A percentile compares a stretch with the other conserved stretches of the same genome.
Evolutionary conservation across 306 rosid species (phyloP).

Genomic region (Elaeagnus macrophylla): DNA sequence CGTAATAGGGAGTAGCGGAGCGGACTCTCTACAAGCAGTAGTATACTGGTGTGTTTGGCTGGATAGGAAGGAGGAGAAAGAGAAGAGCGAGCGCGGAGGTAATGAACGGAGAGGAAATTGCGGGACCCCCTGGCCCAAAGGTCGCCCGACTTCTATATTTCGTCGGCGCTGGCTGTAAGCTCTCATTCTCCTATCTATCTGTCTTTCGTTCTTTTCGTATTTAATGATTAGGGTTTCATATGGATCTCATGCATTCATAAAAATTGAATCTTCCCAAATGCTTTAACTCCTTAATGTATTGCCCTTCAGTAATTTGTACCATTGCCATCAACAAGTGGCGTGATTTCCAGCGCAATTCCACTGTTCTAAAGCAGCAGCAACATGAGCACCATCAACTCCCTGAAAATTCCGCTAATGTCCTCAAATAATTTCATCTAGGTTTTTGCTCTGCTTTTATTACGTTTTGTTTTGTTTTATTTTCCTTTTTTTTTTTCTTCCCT

Average conservation of each 20-base stretch:
- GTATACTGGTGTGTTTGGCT: not conserved
- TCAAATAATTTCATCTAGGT: constrained; percentile 11
- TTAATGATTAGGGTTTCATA: not conserved
- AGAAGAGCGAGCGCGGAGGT: not conserved
- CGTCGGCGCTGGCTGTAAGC: constrained; percentile 74
- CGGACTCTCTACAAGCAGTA: no score
- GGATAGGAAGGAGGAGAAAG: not conserved
- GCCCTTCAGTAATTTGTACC: constrained; percentile 39
- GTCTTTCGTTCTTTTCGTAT: constrained; percentile 1
- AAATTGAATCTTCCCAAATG: not conserved
- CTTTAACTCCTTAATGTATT: not conserved
- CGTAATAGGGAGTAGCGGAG: no score
- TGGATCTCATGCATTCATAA: not conserved
- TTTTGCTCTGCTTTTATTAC: not conserved
- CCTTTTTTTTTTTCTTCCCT: not conserved
- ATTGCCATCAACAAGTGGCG: constrained; percentile 47
- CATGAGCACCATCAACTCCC: constrained; percentile 11
- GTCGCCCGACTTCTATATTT: constrained; percentile 49
- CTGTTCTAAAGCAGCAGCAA: constrained; percentile 19
- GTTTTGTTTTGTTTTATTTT: not conserved
- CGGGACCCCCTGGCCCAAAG: constrained; percentile 93
- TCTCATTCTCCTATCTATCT: not conserved
- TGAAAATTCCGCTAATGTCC: constrained; percentile 25
- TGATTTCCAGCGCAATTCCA: constrained; percentile 40
- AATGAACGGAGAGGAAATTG: constrained; percentile 69